Evolutionary conservation across 768 basidiomycete genomes (phyloP).

Genomic region (Tephrocybe sp.): DNA sequence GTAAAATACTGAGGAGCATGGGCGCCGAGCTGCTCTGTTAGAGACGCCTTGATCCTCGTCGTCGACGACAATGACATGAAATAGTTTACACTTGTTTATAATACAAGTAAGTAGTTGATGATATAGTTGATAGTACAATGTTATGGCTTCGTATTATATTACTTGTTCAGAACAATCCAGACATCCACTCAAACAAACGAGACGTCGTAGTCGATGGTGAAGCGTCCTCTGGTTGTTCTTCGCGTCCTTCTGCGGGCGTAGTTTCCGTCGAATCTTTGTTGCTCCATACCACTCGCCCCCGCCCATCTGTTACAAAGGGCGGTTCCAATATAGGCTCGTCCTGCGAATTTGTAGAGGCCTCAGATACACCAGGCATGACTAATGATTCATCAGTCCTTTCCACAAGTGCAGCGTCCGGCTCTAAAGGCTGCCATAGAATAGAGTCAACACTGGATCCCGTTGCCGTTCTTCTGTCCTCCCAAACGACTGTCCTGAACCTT

Average conservation of each 20-base stretch:
- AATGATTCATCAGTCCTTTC: too few species aligned
- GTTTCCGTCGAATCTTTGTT: slow-evolving; percentile 14
- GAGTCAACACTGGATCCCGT: background rate
- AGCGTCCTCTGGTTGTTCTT: slow-evolving; percentile 14
- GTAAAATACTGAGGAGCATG: slow-evolving; percentile 62
- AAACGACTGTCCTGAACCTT: slow-evolving; percentile 13
- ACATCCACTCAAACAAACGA: slow-evolving; percentile 25
- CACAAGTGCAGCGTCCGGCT: background rate
- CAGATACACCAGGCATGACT: background rate
- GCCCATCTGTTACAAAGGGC: slow-evolving; percentile 62
- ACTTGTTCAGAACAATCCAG: slow-evolving; percentile 14
- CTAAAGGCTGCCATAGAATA: background rate
- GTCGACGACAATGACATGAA: slow-evolving; percentile 76
- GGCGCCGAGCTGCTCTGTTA: slow-evolving; percentile 56
- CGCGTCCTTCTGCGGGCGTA: slow-evolving; percentile 2
- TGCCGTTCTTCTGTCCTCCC: slow-evolving; percentile 1
- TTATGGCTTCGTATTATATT: slow-evolving; percentile 5
- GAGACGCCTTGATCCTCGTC: slow-evolving; percentile 66
- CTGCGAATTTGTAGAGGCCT: background rate
- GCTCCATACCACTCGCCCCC: slow-evolving; percentile 56
- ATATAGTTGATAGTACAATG: background rate
- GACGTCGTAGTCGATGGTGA: background rate
- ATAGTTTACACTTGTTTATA: slow-evolving; percentile 9
- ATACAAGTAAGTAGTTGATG: too few species aligned
- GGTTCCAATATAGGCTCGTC: slow-evolving; percentile 26